Percentiles rank a stretch among this genome's conserved stretches.
phyloP scores from a whole-genome alignment of 306 rosid species.

The Betula pendula region DNA sequence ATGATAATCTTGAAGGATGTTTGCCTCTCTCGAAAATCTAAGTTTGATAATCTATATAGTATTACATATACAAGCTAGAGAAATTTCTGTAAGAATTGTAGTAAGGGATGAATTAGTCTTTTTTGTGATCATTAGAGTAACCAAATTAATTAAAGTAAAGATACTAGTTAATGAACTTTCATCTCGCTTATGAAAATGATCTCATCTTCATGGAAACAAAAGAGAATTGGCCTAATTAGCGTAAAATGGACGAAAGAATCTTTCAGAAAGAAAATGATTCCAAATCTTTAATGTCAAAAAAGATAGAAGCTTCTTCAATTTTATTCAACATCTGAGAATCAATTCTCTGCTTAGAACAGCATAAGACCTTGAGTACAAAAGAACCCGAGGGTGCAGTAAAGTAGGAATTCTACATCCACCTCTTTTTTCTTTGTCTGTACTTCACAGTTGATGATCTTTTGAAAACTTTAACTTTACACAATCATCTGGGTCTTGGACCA shows the following conservation, averaged over 20 bases:
- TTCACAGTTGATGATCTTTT: conserved; percentile 24
- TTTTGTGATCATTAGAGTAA: not conserved
- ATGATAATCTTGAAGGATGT: conserved; percentile 23
- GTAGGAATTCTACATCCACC: conserved; percentile 29
- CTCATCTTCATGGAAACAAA: conserved; percentile 26
- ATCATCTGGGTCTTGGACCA: conserved; percentile 2
- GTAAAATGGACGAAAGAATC: conserved; percentile 47
- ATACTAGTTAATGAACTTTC: too few relatives aligned
- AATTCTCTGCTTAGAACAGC: conserved; percentile 33
- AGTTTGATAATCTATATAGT: not conserved
- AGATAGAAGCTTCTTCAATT: conserved; percentile 28
- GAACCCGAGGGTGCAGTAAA: conserved; percentile 44
- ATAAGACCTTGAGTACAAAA: conserved; percentile 31
- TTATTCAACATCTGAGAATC: conserved; percentile 18
- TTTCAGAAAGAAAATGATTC: conserved; percentile 15
- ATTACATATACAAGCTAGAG: not conserved
- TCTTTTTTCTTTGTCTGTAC: conserved; percentile 8
- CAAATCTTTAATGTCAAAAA: conserved; percentile 25
- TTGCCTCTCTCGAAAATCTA: conserved; percentile 18
- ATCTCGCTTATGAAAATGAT: not conserved
- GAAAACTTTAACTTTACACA: conserved; percentile 38
- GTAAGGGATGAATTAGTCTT: not conserved
- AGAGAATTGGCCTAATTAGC: conserved; percentile 31
- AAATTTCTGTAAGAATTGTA: not conserved
- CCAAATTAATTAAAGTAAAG: too few relatives aligned